Percentiles rank a stretch among this genome's conserved stretches.
These are phyloP conservation scores for Daedalea quercina DNA, from an alignment of 768 basidiomycete genomes.

Conservation along the genomic window DNA sequence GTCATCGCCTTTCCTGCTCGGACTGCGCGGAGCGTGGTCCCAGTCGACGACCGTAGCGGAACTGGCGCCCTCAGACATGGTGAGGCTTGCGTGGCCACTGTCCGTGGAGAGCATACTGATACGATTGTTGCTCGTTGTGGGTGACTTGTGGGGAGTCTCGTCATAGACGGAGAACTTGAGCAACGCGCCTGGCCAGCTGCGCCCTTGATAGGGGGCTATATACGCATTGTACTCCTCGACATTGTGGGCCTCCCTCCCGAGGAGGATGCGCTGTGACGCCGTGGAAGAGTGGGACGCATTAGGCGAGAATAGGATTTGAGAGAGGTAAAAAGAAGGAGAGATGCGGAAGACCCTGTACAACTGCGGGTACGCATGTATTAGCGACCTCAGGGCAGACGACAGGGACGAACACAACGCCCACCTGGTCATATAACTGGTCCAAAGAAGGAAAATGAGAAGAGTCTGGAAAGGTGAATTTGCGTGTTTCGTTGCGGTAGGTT, in stretches of 20 bases:
- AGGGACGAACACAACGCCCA: conserved; percentile 24
- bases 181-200: conserved; percentile 50
- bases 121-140: conserved; percentile 8
- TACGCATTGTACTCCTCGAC: conserved; percentile 50
- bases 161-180: conserved; percentile 60
- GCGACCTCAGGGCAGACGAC: background rate
- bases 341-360: conserved; percentile 67
- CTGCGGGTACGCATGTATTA: conserved; percentile 27
- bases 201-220: conserved; percentile 42
- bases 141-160: conserved; percentile 33
- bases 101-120: conserved; percentile 1
- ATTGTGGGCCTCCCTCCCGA: conserved; percentile 53
- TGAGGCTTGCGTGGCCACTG: conserved; percentile 3
- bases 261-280: conserved; percentile 47
- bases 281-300: conserved; percentile 41
- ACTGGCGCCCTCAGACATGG: conserved; percentile 4
- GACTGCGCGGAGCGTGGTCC: conserved; percentile 7
- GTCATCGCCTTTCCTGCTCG: conserved; percentile 4
- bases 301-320: conserved; percentile 65
- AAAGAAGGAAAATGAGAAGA: conserved; percentile 51
- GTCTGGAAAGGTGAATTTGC: conserved; percentile 54
- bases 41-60: conserved; percentile 11
- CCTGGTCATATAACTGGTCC: conserved; percentile 56
- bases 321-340: conserved; percentile 51
- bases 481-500: conserved; percentile 64